These are phyloP conservation scores for Chenopodium berlandieri DNA, from an alignment of 148 eudicot genomes.

Conservation along the genomic window DNA sequence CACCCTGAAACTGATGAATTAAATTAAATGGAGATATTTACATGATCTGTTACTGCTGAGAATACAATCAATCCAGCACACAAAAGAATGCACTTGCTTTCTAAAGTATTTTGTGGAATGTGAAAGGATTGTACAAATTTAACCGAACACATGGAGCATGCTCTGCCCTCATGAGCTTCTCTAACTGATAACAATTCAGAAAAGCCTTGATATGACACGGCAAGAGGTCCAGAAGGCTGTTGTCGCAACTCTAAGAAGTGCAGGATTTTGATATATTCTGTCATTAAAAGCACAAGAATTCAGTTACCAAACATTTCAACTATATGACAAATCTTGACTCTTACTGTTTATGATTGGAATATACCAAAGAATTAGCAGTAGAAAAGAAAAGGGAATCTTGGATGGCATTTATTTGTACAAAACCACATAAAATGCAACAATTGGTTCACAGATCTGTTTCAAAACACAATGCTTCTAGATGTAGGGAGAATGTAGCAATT, in stretches of 20 bases:
- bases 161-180: background rate
- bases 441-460: background rate
- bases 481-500: background rate
- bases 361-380: background rate
- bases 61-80: conserved; percentile 36
- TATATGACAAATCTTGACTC: background rate
- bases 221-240: conserved; percentile 98
- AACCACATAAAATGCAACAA: background rate
- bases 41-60: conserved; percentile 33
- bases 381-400: background rate
- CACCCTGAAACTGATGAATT: conserved; percentile 27
- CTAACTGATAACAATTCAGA: conserved; percentile 36
- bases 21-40: conserved; percentile 45
- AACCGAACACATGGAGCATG: conserved; percentile 13
- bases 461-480: background rate
- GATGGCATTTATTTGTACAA: background rate
- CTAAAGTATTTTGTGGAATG: conserved; percentile 13
- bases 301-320: conserved; percentile 9
- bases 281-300: background rate
- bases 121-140: conserved; percentile 27
- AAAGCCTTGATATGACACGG: conserved; percentile 76
- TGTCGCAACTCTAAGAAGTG: conserved; percentile 77
- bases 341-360: background rate
- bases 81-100: conserved; percentile 39
- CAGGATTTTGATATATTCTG: conserved; percentile 98